These are phyloP conservation scores for Populus euphratica DNA, from an alignment of 345 rosid species.

Conservation along the genomic window DNA sequence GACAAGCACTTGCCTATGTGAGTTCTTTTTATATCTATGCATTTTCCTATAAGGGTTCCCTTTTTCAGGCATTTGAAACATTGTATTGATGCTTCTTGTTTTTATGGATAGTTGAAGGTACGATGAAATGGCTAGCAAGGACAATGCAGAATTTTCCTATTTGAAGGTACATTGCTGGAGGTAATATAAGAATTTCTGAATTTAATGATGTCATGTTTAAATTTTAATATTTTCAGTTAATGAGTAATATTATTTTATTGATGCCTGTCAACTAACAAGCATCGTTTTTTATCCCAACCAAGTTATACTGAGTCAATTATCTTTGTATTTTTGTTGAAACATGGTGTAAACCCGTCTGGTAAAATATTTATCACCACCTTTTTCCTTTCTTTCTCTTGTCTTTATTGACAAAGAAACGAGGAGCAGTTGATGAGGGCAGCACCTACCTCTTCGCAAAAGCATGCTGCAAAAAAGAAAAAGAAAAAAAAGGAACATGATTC, in stretches of 20 bases:
- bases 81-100: not conserved
- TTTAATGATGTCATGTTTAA: not conserved
- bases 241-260: no score
- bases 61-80: not conserved
- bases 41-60: not conserved
- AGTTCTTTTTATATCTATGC: conserved; percentile 16
- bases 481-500: no score
- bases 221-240: no score
- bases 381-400: no score
- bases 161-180: conserved; percentile 61
- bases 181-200: conserved; percentile 22
- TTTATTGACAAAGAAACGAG: no score
- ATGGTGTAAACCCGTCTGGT: no score
- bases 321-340: no score
- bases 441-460: no score
- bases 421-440: no score
- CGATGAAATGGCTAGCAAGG: conserved; percentile 42
- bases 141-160: conserved; percentile 34
- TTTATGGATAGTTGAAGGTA: conserved; percentile 40
- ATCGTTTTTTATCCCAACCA: not conserved
- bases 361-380: no score
- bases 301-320: no score
- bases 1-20: conserved; percentile 93
- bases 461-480: no score
- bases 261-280: not conserved